These are phyloP conservation scores for Dacryopinax primogenitus DNA, from an alignment of 768 basidiomycete species.

Conservation along the genomic window DNA sequence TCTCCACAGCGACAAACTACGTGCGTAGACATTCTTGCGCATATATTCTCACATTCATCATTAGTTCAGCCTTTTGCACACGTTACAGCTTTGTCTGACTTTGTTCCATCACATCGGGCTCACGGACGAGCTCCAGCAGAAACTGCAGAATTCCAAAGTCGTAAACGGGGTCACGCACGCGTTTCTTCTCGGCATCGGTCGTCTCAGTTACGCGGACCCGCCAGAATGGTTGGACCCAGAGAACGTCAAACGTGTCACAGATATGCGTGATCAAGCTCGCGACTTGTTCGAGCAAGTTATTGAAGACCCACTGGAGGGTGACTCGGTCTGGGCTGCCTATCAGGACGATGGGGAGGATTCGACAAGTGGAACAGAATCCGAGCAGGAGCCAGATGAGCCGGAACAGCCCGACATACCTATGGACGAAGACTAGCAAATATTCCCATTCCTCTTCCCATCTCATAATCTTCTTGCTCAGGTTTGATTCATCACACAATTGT, in stretches of 20 bases:
- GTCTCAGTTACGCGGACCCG: constrained; percentile 55
- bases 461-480: neutral
- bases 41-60: neutral
- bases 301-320: neutral
- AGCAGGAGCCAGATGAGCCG: neutral
- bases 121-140: constrained; percentile 41
- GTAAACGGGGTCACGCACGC: constrained; percentile 54
- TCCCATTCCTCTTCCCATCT: neutral
- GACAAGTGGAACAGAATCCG: neutral
- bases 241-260: neutral
- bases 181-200: constrained; percentile 64
- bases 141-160: constrained; percentile 42
- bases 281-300: constrained; percentile 4
- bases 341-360: neutral
- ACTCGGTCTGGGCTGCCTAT: neutral
- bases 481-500: neutral
- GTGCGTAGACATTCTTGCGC: constrained; percentile 25
- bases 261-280: neutral
- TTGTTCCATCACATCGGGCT: constrained; percentile 55
- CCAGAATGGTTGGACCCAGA: constrained; percentile 41
- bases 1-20: constrained; percentile 28
- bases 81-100: constrained; percentile 41
- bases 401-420: constrained; percentile 5
- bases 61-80: constrained; percentile 41
- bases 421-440: neutral